phyloP scores from a whole-genome alignment of 306 rosid species.

The Vigna trinervia region DNA sequence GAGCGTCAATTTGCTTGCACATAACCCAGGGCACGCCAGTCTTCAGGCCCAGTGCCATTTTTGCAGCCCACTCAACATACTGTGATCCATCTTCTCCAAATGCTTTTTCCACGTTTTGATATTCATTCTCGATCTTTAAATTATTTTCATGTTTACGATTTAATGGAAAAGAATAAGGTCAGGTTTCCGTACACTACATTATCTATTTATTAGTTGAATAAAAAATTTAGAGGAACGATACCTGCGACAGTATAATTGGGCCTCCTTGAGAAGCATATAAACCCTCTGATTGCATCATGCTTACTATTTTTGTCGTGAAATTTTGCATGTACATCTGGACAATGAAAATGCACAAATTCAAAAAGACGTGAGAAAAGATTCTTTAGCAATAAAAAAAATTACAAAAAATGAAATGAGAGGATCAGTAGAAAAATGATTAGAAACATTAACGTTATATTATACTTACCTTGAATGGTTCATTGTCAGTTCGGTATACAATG shows the following conservation, averaged over 20 bases:
- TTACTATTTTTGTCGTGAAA: conserved; percentile 70
- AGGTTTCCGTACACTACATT: neutral
- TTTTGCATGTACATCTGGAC: conserved; percentile 66
- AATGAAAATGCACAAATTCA: neutral
- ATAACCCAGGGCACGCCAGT: conserved; percentile 77
- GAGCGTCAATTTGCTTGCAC: conserved; percentile 83
- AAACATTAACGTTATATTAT: too few species aligned
- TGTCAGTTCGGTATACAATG: conserved; percentile 68
- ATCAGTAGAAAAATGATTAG: too few species aligned
- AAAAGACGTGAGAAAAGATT: neutral
- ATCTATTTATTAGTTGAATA: neutral
- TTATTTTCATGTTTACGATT: neutral
- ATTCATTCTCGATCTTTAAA: conserved; percentile 68
- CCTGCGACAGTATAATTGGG: conserved; percentile 71
- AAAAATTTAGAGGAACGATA: neutral
- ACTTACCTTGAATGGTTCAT: conserved; percentile 72
- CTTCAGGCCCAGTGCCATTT: conserved; percentile 63
- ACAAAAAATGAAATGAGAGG: too few species aligned
- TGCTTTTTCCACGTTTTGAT: conserved; percentile 57
- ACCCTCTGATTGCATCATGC: conserved; percentile 64
- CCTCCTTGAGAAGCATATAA: conserved; percentile 80
- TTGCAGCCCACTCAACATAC: conserved; percentile 68
- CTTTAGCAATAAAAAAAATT: neutral
- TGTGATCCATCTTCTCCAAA: conserved; percentile 48
- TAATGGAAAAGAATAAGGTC: neutral